Conservation (phyloP, 164 flowering plant species). For the Macadamia tetraphylla region DNA sequence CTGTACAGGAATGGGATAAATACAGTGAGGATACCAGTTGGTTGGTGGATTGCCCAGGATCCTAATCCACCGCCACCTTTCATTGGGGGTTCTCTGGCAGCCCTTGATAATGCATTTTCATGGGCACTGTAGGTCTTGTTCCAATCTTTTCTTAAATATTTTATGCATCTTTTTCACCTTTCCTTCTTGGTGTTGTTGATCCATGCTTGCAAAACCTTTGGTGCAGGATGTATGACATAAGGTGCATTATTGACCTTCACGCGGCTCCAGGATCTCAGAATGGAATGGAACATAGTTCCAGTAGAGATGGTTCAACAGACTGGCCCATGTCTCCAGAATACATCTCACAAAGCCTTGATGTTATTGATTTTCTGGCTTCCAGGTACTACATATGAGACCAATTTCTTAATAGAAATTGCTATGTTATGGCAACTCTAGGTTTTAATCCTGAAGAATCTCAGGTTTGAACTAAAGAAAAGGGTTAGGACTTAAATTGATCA, state of each 20-base stretch:
- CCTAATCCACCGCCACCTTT: slow-evolving; percentile 83
- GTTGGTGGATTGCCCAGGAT: slow-evolving; percentile 94
- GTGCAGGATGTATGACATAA: slow-evolving; percentile 58
- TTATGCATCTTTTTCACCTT: neutral
- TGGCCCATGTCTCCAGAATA: slow-evolving; percentile 60
- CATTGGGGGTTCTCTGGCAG: slow-evolving; percentile 62
- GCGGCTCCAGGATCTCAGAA: slow-evolving; percentile 96
- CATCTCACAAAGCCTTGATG: slow-evolving; percentile 64
- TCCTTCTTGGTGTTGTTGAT: neutral
- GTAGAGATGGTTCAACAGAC: slow-evolving; percentile 68
- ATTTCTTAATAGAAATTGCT: too few species aligned
- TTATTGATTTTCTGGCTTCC: slow-evolving; percentile 71
- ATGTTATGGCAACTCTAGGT: too few species aligned
- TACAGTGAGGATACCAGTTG: slow-evolving; percentile 86
- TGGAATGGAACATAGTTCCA: slow-evolving; percentile 91
- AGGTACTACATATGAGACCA: slow-evolving; percentile 31
- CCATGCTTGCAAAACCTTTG: slow-evolving; percentile 2
- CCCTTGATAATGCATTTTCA: slow-evolving; percentile 79
- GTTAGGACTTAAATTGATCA: too few species aligned
- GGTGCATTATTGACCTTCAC: slow-evolving; percentile 89
- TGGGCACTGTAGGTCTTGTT: slow-evolving; percentile 82
- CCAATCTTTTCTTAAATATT: slow-evolving; percentile 8
- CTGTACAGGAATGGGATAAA: slow-evolving; percentile 65
- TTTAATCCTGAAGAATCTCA: too few species aligned
- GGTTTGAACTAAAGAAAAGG: neutral